These are phyloP conservation scores for Discostella stelligeroides DNA, from an alignment of 108 stramenopile species.

Conservation along the genomic window DNA sequence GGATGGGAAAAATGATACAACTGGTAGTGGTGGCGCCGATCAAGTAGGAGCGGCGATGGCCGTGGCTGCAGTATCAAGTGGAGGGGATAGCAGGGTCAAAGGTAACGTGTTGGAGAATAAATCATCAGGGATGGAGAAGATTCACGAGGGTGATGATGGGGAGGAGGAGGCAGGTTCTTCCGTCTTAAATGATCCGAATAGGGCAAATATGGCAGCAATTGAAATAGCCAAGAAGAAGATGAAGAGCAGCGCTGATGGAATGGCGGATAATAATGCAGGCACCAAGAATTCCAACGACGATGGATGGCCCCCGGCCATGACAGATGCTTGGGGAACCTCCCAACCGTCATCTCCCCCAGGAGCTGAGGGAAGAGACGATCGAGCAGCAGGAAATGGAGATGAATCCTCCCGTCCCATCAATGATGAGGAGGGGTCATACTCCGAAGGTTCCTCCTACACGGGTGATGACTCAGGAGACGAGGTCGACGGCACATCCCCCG, in stretches of 20 bases:
- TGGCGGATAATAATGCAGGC: conserved; percentile 40
- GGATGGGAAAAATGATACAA: conserved; percentile 42
- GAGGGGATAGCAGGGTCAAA: too few species aligned
- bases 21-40: conserved; percentile 11
- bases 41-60: conserved; percentile 6
- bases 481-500: conserved; percentile 88
- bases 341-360: conserved; percentile 20
- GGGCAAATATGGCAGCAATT: conserved; percentile 54
- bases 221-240: conserved; percentile 66
- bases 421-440: conserved; percentile 60
- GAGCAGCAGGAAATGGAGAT: conserved; percentile 18
- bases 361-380: conserved; percentile 35
- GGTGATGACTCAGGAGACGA: conserved; percentile 46
- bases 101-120: background rate
- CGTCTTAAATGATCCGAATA: conserved; percentile 39
- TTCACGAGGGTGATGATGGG: conserved; percentile 37
- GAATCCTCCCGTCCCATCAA: conserved; percentile 19
- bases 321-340: conserved; percentile 46
- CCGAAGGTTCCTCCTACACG: conserved; percentile 57
- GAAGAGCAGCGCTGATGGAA: conserved; percentile 47
- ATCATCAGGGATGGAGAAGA: conserved; percentile 47
- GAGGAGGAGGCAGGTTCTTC: conserved; percentile 37
- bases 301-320: conserved; percentile 51
- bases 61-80: too few species aligned
- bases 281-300: conserved; percentile 23